Base-by-base conservation (phyloP, 306 rosid genomes). In the Medicago truncatula region DNA sequence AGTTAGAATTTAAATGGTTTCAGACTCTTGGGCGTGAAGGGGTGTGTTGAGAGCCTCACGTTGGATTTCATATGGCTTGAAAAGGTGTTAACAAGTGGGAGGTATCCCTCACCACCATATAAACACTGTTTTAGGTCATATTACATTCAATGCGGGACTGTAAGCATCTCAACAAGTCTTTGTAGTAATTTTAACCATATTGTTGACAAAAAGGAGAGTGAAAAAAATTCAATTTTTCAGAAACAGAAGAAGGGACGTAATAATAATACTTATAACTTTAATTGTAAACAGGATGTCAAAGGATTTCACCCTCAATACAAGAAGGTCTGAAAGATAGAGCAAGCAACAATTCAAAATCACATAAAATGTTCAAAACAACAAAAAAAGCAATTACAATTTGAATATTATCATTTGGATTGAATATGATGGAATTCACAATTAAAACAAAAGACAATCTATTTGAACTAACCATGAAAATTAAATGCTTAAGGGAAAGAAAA, bases 401-500 rank as follows among this genome's bases (percentile, higher is more conserved):
- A 28, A 28, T 28, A 28, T 4, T 28, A 3, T 28, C 31, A 28
- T 28, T 28, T 28, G 44, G 18, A 52, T 78, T 63, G 53, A 20
- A 67, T 50, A 34, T 47, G 56, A 39, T 12, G 31, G 52, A 57
- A 20, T 16, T 44, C 67, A 70, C 44, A 66, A 66, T 52, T 60
- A 16, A 16, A 41, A 21, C 50, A 41, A 50, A 54, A 40, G 41
- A 62, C 7, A 76, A 54, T 43, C 59, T 62, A 68, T 76, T 82
- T 62, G 34, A n/a, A 31, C 73, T 23, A 62, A 43, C 17, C 63
- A 68, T 68, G 34, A 80, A 31, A 60, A 60, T 53, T 47, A 67
- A 67, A 64, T 50, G 40, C 43, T 78, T 67, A 25, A 57, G 16
- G 41, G 58, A 75, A 54, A 76, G 69, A 78, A 83, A 43, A 39